Base-by-base conservation (phyloP, 2,329 filamentous ascomycete species). In the Penicillium janthinellum region DNA sequence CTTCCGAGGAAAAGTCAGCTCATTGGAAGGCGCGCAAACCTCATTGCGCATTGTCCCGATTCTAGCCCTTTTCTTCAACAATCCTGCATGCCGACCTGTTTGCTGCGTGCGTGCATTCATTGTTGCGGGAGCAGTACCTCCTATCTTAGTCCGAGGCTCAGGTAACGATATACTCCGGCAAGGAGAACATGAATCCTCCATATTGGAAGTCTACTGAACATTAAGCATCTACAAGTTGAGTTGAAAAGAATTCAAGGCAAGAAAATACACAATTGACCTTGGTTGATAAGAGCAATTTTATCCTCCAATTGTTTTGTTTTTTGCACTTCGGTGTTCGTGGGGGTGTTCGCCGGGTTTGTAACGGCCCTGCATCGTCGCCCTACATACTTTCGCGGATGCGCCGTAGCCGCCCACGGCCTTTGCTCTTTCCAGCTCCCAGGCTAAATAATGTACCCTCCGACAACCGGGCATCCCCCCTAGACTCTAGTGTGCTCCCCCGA, bases 301-400 rank as follows among this genome's bases (percentile, higher is more conserved):
- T 35, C 34, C 47, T 17, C 4, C 28, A 48, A 34, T 48, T 31
- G 6, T 34, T 48, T 14, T 17, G 17, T 17, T 48, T 14, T 48
- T 22, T 35, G 20, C 42, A 45, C 22, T 22, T 45, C 14, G 31
- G 31, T 6, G 31, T 31, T 31, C 31, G 31, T 10, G 31, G 31
- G 10, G 0, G 31, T 31, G 42, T 28, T 6, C 28, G 31, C 14
- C 15, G n/a, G 47, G 34, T 35, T 28, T 37, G 59, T 60, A 64
- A 66, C 65, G 61, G 60, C 50, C n/a, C 61, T 68, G 65, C 65
- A 62, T 59, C 58, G 61, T 65, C 58, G 59, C 59, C 58, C 61
- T 67, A 60, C 59, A 59, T 64, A 59, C 59, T 68, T 67, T 64
- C 48, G 57, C 45, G 61, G 62, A 68, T 67, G 66, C 66, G 66